phyloP scores from a whole-genome alignment of 768 basidiomycete species.

The Lactifluus subvellereus region DNA sequence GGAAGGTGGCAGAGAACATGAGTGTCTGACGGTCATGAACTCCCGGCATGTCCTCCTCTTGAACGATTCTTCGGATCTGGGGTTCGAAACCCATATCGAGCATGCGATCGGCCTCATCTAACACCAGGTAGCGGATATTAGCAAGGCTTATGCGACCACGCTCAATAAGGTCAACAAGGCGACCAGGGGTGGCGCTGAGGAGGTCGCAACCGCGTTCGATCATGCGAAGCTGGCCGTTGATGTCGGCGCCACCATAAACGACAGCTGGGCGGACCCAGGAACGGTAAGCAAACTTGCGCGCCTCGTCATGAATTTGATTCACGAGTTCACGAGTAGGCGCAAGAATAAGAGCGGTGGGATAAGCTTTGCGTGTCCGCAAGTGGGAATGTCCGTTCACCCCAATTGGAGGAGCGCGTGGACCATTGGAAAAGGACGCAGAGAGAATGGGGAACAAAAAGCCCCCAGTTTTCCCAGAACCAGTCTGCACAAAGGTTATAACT shows the following conservation, averaged over 20 bases:
- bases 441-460: conserved; percentile 99
- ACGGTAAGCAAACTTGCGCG: conserved; percentile 97
- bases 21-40: conserved; percentile 89
- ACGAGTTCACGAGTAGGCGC: conserved; percentile 99
- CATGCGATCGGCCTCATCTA: conserved; percentile 99
- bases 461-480: conserved; percentile 98
- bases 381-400: conserved; percentile 45
- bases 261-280: conserved; percentile 99
- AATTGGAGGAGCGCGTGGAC: conserved; percentile 69
- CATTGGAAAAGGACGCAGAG: conserved; percentile 81
- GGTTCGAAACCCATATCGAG: conserved; percentile 99
- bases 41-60: conserved; percentile 98
- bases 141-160: conserved; percentile 93
- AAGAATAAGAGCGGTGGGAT: conserved; percentile 94
- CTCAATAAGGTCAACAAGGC: conserved; percentile 97
- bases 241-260: conserved; percentile 98
- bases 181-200: conserved; percentile 95
- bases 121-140: conserved; percentile 95
- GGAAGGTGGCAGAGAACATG: conserved; percentile 99
- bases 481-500: conserved; percentile 44
- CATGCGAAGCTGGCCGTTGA: conserved; percentile 86
- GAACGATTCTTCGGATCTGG: conserved; percentile 96
- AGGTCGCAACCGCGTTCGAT: conserved; percentile 98
- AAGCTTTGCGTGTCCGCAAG: conserved; percentile 77
- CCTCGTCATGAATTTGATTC: conserved; percentile 98